These are phyloP conservation scores for Cinchona pubescens DNA, from an alignment of 257 asterid genomes.

Conservation along the genomic window DNA sequence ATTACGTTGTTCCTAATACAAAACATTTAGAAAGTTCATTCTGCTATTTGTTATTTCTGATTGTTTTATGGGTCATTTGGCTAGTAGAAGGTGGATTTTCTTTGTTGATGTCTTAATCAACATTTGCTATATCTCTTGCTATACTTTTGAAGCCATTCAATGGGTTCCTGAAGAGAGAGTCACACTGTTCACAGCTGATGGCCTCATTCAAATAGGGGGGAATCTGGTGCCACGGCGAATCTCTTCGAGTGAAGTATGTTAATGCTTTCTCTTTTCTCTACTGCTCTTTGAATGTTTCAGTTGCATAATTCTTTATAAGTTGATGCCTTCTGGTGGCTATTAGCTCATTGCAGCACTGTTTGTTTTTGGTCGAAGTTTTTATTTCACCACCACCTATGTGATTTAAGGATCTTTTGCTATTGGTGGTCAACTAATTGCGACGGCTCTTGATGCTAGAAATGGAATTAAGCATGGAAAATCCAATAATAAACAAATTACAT, in stretches of 20 bases:
- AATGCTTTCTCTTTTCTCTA: constrained; percentile 4
- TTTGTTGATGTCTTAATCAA: neutral
- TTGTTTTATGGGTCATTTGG: neutral
- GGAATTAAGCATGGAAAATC: neutral
- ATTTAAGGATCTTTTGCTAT: too few species aligned
- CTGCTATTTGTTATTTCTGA: too few species aligned
- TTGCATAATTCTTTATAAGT: neutral
- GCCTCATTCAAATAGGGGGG: constrained; percentile 89
- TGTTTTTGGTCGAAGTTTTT: neutral
- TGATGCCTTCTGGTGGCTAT: neutral
- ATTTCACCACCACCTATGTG: neutral
- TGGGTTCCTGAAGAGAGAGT: constrained; percentile 85
- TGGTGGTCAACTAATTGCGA: neutral
- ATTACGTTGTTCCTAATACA: neutral
- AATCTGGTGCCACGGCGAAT: constrained; percentile 72
- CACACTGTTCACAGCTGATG: constrained; percentile 86
- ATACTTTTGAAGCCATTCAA: constrained; percentile 53
- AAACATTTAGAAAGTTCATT: neutral
- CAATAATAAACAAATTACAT: neutral
- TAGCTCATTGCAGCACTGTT: neutral
- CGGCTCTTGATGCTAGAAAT: neutral
- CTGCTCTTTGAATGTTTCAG: neutral
- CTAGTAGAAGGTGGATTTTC: neutral
- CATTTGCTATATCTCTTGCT: neutral
- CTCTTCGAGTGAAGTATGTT: constrained; percentile 59